These are phyloP conservation scores for Xylaria telfairii DNA, from an alignment of 495 filamentous ascomycete species.

Conservation along the genomic window DNA sequence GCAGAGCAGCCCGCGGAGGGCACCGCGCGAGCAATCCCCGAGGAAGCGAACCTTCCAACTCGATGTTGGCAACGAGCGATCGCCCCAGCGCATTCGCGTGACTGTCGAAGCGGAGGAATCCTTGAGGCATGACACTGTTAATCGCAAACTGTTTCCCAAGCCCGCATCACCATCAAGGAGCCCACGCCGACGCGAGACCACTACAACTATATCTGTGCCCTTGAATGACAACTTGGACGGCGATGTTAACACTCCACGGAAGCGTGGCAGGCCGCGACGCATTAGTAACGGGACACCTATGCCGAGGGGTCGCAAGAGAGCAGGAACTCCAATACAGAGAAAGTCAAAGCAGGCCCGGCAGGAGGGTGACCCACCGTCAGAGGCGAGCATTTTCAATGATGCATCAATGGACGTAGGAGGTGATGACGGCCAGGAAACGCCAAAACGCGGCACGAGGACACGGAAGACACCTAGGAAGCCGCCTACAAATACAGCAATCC, in stretches of 20 bases:
- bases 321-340: conserved; percentile 46
- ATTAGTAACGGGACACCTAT: conserved; percentile 48
- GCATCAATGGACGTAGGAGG: conserved; percentile 16
- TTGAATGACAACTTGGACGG: conserved; percentile 57
- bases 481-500: conserved; percentile 23
- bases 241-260: conserved; percentile 47
- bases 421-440: conserved; percentile 27
- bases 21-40: conserved; percentile 41
- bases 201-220: conserved; percentile 51
- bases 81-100: conserved; percentile 58
- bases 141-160: conserved; percentile 49
- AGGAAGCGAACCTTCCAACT: conserved; percentile 60
- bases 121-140: conserved; percentile 35
- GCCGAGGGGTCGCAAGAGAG: conserved; percentile 49
- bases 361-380: conserved; percentile 32
- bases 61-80: conserved; percentile 54
- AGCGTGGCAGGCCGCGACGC: conserved; percentile 45
- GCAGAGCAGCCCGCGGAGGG: conserved; percentile 32
- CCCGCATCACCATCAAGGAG: conserved; percentile 42
- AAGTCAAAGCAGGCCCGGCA: conserved; percentile 30
- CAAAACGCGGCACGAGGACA: conserved; percentile 40
- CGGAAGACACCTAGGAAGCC: conserved; percentile 36
- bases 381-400: conserved; percentile 26
- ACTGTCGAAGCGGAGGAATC: conserved; percentile 58
- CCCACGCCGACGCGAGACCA: conserved; percentile 31